Percentiles rank a stretch among this genome's conserved stretches.
These are phyloP conservation scores for Aureobasidium mangrovei DNA, from an alignment of 2,329 filamentous ascomycete species.

Conservation along the genomic window DNA sequence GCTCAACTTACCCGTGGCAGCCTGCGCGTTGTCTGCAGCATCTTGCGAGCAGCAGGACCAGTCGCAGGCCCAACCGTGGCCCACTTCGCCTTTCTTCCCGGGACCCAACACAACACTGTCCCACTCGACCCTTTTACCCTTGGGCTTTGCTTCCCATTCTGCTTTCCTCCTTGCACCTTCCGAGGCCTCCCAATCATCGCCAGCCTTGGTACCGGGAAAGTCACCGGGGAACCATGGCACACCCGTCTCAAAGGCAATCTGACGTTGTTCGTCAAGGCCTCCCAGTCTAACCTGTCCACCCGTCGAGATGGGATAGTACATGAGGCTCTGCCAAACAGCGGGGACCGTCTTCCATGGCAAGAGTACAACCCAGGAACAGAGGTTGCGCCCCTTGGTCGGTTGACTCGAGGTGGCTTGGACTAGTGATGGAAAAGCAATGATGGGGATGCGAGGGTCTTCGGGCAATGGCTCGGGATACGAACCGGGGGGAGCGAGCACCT, in stretches of 20 bases:
- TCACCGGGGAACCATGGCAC: slow-evolving; percentile 81
- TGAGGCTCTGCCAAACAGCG: slow-evolving; percentile 75
- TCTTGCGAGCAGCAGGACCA: slow-evolving; percentile 38
- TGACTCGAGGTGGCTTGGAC: slow-evolving; percentile 25
- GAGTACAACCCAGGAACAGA: slow-evolving; percentile 72
- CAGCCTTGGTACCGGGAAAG: slow-evolving; percentile 68
- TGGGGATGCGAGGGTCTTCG: slow-evolving; percentile 67
- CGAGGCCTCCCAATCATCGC: slow-evolving; percentile 65
- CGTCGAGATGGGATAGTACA: slow-evolving; percentile 70
- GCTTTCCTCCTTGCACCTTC: slow-evolving; percentile 51
- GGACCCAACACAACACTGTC: slow-evolving; percentile 63
- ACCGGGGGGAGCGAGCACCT: slow-evolving; percentile 54
- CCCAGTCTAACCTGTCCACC: slow-evolving; percentile 77
- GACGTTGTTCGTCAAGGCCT: slow-evolving; percentile 68
- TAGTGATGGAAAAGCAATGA: slow-evolving; percentile 49
- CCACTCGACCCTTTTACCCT: slow-evolving; percentile 72
- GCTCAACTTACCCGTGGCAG: not conserved
- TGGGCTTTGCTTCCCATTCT: slow-evolving; percentile 69
- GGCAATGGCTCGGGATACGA: slow-evolving; percentile 47
- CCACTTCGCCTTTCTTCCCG: slow-evolving; percentile 71
- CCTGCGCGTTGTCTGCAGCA: not conserved
- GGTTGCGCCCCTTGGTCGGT: slow-evolving; percentile 33
- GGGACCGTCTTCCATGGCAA: slow-evolving; percentile 85
- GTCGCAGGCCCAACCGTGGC: slow-evolving; percentile 73
- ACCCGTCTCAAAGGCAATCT: slow-evolving; percentile 72